Conservation (phyloP, 352 stramenopile genomes). For the Globisporangium recalcitrans region DNA sequence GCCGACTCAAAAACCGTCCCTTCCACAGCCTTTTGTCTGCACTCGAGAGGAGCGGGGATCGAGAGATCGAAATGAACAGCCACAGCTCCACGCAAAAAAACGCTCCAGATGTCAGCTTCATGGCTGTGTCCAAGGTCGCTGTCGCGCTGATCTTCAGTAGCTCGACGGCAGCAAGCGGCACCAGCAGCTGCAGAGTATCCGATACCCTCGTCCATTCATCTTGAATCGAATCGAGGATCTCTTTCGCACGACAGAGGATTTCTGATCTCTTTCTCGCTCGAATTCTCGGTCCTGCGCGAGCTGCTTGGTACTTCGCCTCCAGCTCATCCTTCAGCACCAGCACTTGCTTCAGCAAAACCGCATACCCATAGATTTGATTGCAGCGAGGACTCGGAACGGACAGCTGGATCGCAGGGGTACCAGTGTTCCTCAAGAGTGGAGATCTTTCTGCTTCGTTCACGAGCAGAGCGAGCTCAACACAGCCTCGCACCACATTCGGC, state of each 20-base stretch:
- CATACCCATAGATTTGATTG: constrained; percentile 1
- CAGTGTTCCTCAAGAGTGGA: background rate
- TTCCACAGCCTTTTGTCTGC: constrained; percentile 2
- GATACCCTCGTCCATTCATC: background rate
- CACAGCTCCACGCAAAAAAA: constrained; percentile 17
- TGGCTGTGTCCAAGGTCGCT: background rate
- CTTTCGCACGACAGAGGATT: background rate
- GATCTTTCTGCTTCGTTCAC: constrained; percentile 9
- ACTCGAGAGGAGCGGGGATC: background rate
- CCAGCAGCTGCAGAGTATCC: constrained; percentile 2
- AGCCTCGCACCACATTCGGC: background rate
- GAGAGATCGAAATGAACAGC: constrained; percentile 4
- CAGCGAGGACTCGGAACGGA: background rate
- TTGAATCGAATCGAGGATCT: constrained; percentile 1
- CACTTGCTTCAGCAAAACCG: constrained; percentile 14
- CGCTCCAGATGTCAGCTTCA: constrained; percentile 8
- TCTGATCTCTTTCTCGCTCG: background rate
- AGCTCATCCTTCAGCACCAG: constrained; percentile 3
- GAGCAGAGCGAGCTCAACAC: constrained; percentile 14
- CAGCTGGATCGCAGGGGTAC: background rate
- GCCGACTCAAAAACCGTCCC: constrained; percentile 1
- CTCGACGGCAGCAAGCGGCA: constrained; percentile 7
- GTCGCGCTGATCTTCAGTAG: background rate
- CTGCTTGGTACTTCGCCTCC: background rate
- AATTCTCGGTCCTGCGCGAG: background rate